These are phyloP conservation scores for Dendrothele bispora DNA, from an alignment of 768 basidiomycete species.

Conservation along the genomic window DNA sequence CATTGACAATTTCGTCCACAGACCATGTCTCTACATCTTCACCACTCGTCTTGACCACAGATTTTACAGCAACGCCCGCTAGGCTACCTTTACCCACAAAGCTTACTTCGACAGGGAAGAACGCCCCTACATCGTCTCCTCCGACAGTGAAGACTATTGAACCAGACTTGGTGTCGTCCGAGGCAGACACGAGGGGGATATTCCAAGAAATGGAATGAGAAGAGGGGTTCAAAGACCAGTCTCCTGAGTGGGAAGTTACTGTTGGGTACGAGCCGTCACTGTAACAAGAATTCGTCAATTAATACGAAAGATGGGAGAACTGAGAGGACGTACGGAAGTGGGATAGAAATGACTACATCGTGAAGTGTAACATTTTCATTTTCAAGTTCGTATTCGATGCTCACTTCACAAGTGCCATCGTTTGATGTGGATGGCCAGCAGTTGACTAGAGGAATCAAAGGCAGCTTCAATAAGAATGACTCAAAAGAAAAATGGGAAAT, in stretches of 20 bases:
- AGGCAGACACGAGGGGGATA: slow-evolving; percentile 62
- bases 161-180: slow-evolving; percentile 62
- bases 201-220: slow-evolving; percentile 87
- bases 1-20: slow-evolving; percentile 51
- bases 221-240: slow-evolving; percentile 81
- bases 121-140: slow-evolving; percentile 78
- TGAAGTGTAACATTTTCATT: slow-evolving; percentile 77
- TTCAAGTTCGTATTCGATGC: slow-evolving; percentile 96
- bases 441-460: slow-evolving; percentile 59
- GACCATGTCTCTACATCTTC: slow-evolving; percentile 44
- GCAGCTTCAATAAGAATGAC: slow-evolving; percentile 1
- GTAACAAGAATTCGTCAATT: slow-evolving; percentile 5
- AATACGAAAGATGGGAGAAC: slow-evolving; percentile 1
- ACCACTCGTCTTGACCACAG: slow-evolving; percentile 53
- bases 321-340: slow-evolving; percentile 73
- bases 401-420: slow-evolving; percentile 91
- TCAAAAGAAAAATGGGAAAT: slow-evolving; percentile 13
- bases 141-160: slow-evolving; percentile 89
- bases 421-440: slow-evolving; percentile 95
- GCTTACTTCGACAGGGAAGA: slow-evolving; percentile 89
- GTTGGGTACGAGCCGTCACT: slow-evolving; percentile 85
- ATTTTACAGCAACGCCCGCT: slow-evolving; percentile 68
- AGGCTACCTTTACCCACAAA: slow-evolving; percentile 84
- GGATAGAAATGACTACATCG: slow-evolving; percentile 88
- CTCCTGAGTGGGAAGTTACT: slow-evolving; percentile 71